These are phyloP conservation scores for Melaleuca quinquenervia DNA, from an alignment of 345 rosid species.

Conservation along the genomic window DNA sequence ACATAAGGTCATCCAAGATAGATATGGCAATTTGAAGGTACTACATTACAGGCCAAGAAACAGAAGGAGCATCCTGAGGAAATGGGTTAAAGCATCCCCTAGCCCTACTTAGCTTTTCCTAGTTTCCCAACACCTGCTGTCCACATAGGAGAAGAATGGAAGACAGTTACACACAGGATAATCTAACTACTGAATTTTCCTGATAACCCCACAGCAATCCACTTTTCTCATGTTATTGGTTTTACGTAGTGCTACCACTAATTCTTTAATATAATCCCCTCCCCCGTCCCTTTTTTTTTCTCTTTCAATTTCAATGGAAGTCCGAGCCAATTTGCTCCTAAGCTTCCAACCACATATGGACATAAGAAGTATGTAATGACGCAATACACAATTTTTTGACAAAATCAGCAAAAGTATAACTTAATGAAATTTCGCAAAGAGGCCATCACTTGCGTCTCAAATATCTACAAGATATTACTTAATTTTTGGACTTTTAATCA, in stretches of 20 bases:
- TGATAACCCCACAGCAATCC: background rate
- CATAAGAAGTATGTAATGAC: background rate
- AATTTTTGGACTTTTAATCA: background rate
- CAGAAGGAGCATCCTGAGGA: background rate
- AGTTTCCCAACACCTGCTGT: background rate
- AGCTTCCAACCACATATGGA: background rate
- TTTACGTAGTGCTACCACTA: background rate
- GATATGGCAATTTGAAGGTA: background rate
- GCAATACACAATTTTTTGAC: background rate
- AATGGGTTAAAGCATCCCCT: background rate
- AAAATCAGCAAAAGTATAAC: background rate
- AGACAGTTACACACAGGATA: background rate
- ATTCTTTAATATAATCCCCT: too few species aligned
- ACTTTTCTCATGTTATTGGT: background rate
- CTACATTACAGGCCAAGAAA: background rate
- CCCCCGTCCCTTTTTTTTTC: background rate
- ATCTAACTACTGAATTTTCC: background rate
- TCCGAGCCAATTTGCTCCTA: background rate
- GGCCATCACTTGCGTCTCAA: background rate
- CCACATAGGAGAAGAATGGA: background rate
- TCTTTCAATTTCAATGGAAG: background rate
- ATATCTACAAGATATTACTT: background rate
- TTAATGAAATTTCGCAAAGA: background rate
- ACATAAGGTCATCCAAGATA: background rate
- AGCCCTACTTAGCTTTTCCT: background rate